Base-by-base conservation (phyloP, 129 eudicot genomes). In the Cynara cardunculus region DNA sequence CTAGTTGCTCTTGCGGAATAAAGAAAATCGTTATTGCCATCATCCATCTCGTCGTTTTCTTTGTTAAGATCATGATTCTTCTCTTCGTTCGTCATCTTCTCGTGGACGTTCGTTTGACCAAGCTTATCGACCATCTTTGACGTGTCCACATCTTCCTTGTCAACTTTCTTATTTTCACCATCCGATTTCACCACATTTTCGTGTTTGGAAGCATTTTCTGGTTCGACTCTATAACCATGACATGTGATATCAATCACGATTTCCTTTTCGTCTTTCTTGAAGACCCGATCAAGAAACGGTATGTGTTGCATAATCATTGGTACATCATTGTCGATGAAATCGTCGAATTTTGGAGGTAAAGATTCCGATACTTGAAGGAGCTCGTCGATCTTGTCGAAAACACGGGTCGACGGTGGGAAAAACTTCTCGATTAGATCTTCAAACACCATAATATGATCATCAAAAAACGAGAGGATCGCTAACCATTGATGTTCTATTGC, bases 231-330 rank as follows among this genome's bases (percentile, higher is more conserved):
- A 1, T 28, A 76, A 1, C 88, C 81, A 3, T 76, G 85, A 73
- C 85, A 77, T 37, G 83, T 79, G 28, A 82, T 85, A 80, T 92
- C 95, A 25, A 90, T 74, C 69, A 21, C 68, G 13, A 90, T 88
- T 56, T 87, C 90, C 81, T 84, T 92, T 39, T 90, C 91, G n/a
- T 79, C 87, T 53, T 89, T 76, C 82, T 83, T 84, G 4, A 84
- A 72, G 25, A 89, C 49, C 78, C 91, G 82, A 53, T 83, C 89
- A 49, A 89, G 78, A 64, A 87, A 76, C 0, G 91, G 88, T 25
- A 83, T 56, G 13, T 76, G 81, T 67, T 88, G 91, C 46, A 90
- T 30, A 13, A 84, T 49, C 11, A 7, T 25, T 1, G 89, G 91
- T 7, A 85, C 69, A 21, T 81, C 78, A 3, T 71, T 78, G 80